A percentile compares a stretch with the other conserved stretches of the same genome.
Evolutionary conservation across 2,329 filamentous ascomycete species (phyloP).

Genomic region (Talaromyces sp.): DNA sequence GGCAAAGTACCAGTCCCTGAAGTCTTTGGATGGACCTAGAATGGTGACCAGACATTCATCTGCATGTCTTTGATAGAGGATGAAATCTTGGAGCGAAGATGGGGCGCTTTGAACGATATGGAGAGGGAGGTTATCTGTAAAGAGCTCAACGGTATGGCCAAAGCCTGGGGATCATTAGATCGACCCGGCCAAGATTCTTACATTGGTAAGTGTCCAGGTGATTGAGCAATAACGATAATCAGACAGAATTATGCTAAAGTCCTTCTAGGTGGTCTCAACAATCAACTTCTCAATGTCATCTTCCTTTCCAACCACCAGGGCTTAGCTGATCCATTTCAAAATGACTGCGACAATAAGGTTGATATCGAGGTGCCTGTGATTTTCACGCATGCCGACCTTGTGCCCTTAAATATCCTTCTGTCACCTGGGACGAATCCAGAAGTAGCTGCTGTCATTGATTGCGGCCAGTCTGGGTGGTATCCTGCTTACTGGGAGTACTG

Average conservation of each 20-base stretch:
- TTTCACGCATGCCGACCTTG: slow-evolving; percentile 28
- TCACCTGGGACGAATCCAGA: slow-evolving; percentile 24
- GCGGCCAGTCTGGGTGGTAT: slow-evolving; percentile 35
- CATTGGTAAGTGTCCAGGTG: slow-evolving; percentile 26
- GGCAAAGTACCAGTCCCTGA: slow-evolving; percentile 30
- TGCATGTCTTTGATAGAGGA: slow-evolving; percentile 31
- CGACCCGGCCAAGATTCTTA: slow-evolving; percentile 17
- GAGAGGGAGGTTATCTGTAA: slow-evolving; percentile 33
- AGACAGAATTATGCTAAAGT: slow-evolving; percentile 8
- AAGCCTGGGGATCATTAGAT: slow-evolving; percentile 24
- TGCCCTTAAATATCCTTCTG: slow-evolving; percentile 28
- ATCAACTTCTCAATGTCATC: slow-evolving; percentile 36
- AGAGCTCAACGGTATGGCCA: slow-evolving; percentile 31
- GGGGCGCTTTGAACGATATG: slow-evolving; percentile 22
- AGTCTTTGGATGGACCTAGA: slow-evolving; percentile 29
- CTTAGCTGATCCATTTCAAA: slow-evolving; percentile 36
- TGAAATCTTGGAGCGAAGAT: slow-evolving; percentile 27
- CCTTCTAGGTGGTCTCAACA: slow-evolving; percentile 31
- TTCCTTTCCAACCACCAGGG: slow-evolving; percentile 25
- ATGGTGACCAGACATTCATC: slow-evolving; percentile 25
- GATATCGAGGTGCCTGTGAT: slow-evolving; percentile 20
- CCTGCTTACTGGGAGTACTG: slow-evolving; percentile 37
- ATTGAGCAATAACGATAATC: slow-evolving; percentile 4
- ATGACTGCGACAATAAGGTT: slow-evolving; percentile 35
- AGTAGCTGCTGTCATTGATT: slow-evolving; percentile 32